phyloP scores from a whole-genome alignment of 345 rosid genomes.

The Firmiana major region DNA sequence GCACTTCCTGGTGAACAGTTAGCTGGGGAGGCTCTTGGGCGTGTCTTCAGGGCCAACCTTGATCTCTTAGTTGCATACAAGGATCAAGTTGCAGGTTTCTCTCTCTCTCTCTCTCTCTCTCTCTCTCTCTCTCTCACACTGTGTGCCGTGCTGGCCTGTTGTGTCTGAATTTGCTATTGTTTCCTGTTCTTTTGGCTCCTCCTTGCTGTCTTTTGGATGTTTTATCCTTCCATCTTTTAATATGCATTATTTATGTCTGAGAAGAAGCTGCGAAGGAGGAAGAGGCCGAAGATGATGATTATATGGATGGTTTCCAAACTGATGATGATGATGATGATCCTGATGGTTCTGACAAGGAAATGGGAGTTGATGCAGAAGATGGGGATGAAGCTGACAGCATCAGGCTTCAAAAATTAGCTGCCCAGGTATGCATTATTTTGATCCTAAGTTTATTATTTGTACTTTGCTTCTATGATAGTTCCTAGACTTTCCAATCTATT shows the following conservation, averaged over 20 bases:
- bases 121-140: too few species aligned
- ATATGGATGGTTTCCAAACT: conserved; percentile 87
- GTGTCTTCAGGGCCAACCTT: conserved; percentile 78
- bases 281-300: conserved; percentile 81
- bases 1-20: conserved; percentile 82
- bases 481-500: not conserved
- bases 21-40: conserved; percentile 82
- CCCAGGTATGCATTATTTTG: conserved; percentile 55
- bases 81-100: conserved; percentile 89
- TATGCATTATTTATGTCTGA: not conserved
- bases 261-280: conserved; percentile 87
- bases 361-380: conserved; percentile 92
- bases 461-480: not conserved
- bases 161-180: not conserved
- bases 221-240: not conserved
- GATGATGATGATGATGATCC: conserved; percentile 86
- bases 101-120: not conserved
- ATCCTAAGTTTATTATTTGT: not conserved
- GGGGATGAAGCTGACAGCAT: conserved; percentile 90
- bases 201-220: not conserved
- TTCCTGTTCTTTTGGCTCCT: not conserved
- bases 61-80: conserved; percentile 87
- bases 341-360: conserved; percentile 88
- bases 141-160: conserved; percentile 6
- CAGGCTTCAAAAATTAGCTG: conserved; percentile 78